A percentile compares a stretch with the other conserved stretches of the same genome.
These are phyloP conservation scores for Boehmeria nivea DNA, from an alignment of 306 rosid genomes.

Conservation along the genomic window DNA sequence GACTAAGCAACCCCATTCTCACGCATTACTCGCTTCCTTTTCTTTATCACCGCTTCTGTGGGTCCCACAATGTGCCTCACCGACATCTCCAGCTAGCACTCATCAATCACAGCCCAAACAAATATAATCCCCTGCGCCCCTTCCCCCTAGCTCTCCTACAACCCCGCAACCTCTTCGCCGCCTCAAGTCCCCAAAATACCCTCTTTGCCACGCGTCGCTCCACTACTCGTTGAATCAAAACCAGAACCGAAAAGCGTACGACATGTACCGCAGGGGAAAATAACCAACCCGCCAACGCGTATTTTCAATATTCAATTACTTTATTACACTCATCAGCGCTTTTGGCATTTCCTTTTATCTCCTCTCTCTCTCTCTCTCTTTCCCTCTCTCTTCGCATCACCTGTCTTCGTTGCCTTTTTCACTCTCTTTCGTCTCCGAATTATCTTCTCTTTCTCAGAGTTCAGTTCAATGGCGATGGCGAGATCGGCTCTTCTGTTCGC, in stretches of 20 bases:
- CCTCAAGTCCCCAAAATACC: neutral
- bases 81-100: no score
- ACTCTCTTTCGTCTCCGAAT: neutral
- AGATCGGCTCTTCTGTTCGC: conserved; percentile 34
- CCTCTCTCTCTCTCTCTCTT: neutral
- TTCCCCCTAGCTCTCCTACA: no score
- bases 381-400: neutral
- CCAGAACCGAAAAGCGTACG: neutral
- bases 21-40: no score
- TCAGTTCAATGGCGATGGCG: conserved; percentile 24
- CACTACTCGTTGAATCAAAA: neutral
- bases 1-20: no score
- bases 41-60: no score
- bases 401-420: neutral
- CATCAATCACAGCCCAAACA: neutral
- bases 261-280: neutral
- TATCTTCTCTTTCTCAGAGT: neutral
- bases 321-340: neutral
- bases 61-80: no score
- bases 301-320: neutral
- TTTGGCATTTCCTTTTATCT: neutral
- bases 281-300: neutral
- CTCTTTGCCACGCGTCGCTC: neutral
- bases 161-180: no score
- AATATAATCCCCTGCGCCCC: neutral